Base-by-base conservation (phyloP, 768 basidiomycete genomes). In the Phlegmacium glaucopus region DNA sequence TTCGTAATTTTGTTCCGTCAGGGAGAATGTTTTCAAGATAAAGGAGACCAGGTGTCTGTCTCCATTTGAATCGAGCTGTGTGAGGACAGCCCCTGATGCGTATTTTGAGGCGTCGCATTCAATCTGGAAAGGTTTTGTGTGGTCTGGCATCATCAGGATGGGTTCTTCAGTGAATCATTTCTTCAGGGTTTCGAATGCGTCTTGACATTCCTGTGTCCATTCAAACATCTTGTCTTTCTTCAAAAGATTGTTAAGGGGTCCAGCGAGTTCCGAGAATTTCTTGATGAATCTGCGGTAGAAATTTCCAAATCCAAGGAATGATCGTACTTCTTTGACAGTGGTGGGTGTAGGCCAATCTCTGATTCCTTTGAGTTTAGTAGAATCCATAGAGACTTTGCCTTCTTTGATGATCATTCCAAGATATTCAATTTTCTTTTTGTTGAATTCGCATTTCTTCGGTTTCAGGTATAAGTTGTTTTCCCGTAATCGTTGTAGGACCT, bases 1-100 rank as follows among this genome's bases (percentile, higher is more conserved):
- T 22, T 71, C 60, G 54, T 79, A 79, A 51, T 79, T 77, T 5
- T 57, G 38, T 52, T 79, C 72, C 0, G 66, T 58, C 0, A 39
- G 13, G 10, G 35, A 53, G 0, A 74, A 46, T 6, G 57, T 54
- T 5, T 62, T 58, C 0, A 69, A 76, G 7, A 56, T 47, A 45
- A 66, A 79, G 0, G 64, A 70, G 9, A 78, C 55, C 0, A 75
- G 74, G 3, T 65, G 59, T 57, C 63, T 70, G 1, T 49, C 44
- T 4, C 42, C 46, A 15, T 62, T 48, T 42, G 62, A 25, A 3
- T 58, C 18, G 15, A 29, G 16, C 51, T 64, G 10, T 68, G 47
- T 42, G 65, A 72, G 39, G 64, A 72, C 70, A 73, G 74, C 15
- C 74, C 71, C 10, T 57, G 49, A 18, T 55, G 70, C 52, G 42